Percentiles rank a stretch among this genome's conserved stretches.
Evolutionary conservation across 2,329 filamentous ascomycete species (phyloP).

Genomic region (Monosporascus sp.): DNA sequence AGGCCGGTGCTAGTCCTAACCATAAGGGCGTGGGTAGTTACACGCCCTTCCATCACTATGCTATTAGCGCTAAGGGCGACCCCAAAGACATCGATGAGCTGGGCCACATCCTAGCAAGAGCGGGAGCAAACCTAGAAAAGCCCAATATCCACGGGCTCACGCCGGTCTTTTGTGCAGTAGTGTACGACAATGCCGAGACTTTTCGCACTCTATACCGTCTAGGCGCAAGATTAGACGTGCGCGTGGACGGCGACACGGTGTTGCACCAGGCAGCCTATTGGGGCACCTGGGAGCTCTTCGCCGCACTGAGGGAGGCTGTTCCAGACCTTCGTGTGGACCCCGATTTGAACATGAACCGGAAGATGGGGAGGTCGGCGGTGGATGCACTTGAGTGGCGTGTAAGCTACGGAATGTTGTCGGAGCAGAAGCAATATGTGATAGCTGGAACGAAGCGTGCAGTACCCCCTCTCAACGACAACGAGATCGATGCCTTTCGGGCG

Average conservation of each 20-base stretch:
- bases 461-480: background rate
- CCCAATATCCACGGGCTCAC: background rate
- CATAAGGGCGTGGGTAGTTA: background rate
- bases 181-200: background rate
- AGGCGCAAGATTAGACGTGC: background rate
- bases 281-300: background rate
- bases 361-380: background rate
- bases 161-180: background rate
- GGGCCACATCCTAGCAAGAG: background rate
- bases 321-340: background rate
- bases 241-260: background rate
- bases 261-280: background rate
- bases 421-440: background rate
- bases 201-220: background rate
- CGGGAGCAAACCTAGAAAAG: background rate
- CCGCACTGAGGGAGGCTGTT: background rate
- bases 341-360: background rate
- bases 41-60: background rate
- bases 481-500: background rate
- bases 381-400: background rate
- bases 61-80: no score
- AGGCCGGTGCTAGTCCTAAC: background rate
- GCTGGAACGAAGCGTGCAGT: background rate
- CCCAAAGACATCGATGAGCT: background rate
- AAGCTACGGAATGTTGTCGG: background rate